phyloP scores from a whole-genome alignment of 2,329 filamentous ascomycete genomes.

The Apiospora rasikravindrae region DNA sequence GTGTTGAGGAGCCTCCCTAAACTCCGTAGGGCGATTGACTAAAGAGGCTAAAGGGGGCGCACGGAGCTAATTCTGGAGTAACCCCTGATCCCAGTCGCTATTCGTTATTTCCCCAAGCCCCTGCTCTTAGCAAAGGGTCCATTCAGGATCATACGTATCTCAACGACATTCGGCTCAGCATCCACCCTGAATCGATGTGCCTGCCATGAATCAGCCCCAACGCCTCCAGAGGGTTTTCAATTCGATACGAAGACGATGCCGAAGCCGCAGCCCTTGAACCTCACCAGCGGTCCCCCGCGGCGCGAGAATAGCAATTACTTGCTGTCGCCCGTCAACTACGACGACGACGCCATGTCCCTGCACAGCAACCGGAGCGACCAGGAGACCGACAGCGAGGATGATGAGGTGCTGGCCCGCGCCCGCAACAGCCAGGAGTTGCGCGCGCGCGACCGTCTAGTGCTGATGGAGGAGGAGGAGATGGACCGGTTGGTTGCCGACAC shows the following conservation, averaged over 20 bases:
- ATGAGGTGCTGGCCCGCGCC: conserved; percentile 68
- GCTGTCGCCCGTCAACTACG: conserved; percentile 68
- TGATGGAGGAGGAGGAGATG: conserved; percentile 78
- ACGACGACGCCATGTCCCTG: conserved; percentile 71
- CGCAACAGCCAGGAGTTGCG: conserved; percentile 73
- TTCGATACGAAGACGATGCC: background rate
- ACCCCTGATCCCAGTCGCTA: conserved; percentile 9
- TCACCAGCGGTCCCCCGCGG: background rate
- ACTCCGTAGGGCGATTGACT: background rate
- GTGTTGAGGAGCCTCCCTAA: background rate
- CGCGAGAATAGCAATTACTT: conserved; percentile 38
- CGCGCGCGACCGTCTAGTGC: conserved; percentile 70
- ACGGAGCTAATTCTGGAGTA: conserved; percentile 5
- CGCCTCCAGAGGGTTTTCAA: background rate
- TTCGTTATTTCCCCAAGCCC: background rate
- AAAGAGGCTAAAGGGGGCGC: background rate
- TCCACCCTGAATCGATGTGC: conserved; percentile 4
- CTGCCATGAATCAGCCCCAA: conserved; percentile 13
- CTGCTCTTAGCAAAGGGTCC: background rate
- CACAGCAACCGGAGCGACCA: conserved; percentile 69
- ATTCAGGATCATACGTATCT: conserved; percentile 8
- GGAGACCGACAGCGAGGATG: conserved; percentile 78
- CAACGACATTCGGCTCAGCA: conserved; percentile 8
- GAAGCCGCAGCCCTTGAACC: background rate
- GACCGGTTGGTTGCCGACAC: conserved; percentile 63